Conservation (phyloP, 495 filamentous ascomycete species). For the Podospora comata region DNA sequence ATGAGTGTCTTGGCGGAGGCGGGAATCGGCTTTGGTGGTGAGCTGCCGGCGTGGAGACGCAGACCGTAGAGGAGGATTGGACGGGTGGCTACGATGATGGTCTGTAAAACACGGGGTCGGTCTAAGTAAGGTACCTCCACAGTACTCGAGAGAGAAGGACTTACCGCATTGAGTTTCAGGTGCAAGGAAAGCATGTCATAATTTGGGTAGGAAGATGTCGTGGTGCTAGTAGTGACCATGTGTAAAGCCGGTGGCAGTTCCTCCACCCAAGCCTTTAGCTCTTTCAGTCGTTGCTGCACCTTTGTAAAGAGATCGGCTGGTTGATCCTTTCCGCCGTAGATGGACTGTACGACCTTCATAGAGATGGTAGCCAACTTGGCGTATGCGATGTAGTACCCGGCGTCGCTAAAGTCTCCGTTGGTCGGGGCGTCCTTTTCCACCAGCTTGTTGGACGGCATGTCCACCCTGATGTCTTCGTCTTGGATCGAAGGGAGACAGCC, state of each 20-base stretch:
- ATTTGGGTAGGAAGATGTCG: conserved; percentile 9
- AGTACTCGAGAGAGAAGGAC: neutral
- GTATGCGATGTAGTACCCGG: conserved; percentile 2
- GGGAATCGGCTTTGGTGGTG: conserved; percentile 1
- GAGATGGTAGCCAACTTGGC: conserved; percentile 9
- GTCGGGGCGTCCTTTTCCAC: neutral
- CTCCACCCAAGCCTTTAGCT: conserved; percentile 13
- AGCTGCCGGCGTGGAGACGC: neutral
- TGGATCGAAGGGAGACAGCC: conserved; percentile 3
- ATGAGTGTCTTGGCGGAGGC: conserved; percentile 6
- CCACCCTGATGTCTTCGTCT: conserved; percentile 10
- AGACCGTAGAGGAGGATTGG: conserved; percentile 13
- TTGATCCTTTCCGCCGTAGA: conserved; percentile 13
- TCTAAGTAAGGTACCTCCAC: neutral
- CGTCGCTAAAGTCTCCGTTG: neutral
- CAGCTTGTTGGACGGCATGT: conserved; percentile 1
- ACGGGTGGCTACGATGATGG: conserved; percentile 10
- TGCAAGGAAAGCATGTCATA: conserved; percentile 11
- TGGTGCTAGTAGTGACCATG: neutral
- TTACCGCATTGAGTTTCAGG: conserved; percentile 3
- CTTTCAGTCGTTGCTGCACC: conserved; percentile 13
- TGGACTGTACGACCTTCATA: conserved; percentile 11
- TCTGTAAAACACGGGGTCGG: neutral
- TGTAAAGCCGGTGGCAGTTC: conserved; percentile 7
- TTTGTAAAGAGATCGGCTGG: conserved; percentile 4